Percentiles rank a stretch among this genome's conserved stretches.
These are phyloP conservation scores for Laguncularia racemosa DNA, from an alignment of 345 rosid genomes.

Conservation along the genomic window DNA sequence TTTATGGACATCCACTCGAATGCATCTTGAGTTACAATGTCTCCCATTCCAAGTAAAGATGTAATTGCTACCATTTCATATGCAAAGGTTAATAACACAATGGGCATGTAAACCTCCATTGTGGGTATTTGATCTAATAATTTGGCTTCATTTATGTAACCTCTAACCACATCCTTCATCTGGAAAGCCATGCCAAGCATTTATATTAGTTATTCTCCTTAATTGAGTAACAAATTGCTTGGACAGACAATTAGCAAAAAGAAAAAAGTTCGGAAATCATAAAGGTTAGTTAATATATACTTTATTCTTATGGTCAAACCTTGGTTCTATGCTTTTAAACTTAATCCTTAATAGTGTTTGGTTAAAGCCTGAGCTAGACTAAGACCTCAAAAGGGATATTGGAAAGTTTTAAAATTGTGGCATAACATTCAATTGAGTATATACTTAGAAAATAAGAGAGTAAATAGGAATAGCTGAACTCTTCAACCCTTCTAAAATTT, in stretches of 20 bases:
- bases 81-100: conserved; percentile 7
- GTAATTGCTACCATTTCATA: not conserved
- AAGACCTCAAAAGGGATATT: too few relatives aligned
- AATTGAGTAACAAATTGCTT: not conserved
- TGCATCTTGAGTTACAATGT: conserved; percentile 6
- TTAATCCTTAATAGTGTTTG: too few relatives aligned
- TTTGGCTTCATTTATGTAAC: conserved; percentile 7
- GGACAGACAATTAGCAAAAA: not conserved
- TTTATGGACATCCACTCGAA: conserved; percentile 9
- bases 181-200: conserved; percentile 3
- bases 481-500: too few relatives aligned
- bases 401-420: too few relatives aligned
- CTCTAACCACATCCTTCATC: conserved; percentile 12
- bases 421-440: too few relatives aligned
- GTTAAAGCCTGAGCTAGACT: too few relatives aligned
- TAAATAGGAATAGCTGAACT: too few relatives aligned
- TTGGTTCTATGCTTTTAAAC: too few relatives aligned
- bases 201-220: not conserved
- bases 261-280: too few relatives aligned
- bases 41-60: conserved; percentile 12
- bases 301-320: too few relatives aligned
- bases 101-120: conserved; percentile 19
- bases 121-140: conserved; percentile 18
- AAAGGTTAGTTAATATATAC: too few relatives aligned
- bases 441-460: too few relatives aligned